Base-by-base conservation (phyloP, 2,329 filamentous ascomycete species). In the Monascus ruber region DNA sequence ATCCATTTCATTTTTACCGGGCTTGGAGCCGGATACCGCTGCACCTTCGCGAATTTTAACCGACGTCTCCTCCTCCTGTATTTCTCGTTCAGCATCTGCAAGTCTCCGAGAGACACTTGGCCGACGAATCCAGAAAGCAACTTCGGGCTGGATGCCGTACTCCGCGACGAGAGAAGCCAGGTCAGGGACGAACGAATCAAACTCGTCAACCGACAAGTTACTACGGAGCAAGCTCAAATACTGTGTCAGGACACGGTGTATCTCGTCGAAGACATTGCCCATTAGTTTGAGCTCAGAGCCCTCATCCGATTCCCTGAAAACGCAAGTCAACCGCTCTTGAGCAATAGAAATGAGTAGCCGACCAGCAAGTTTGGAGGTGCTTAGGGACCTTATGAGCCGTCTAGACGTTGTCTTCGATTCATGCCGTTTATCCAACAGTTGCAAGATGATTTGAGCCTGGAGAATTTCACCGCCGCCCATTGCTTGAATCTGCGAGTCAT, bases 311-410 rank as follows among this genome's bases (percentile, higher is more conserved):
- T 82, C 74, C 32, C 79, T 79, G 62, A 83, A 93, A 24, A 91
- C 77, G 45, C 86, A 91, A n/a, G 82, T 79, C 55, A 93, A 81
- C 35, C 86, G 79, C 60, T 94, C 87, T 55, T 95, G 88, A 0
- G 88, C 85, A 50, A 98, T 81, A 34, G 87, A 83, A 50, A 96
- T 76, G n/a, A 98, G 73, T 2, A 96, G 72, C 43, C 85, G 82
- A 1, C 84, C 82, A 24, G 84, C 85, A 37, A 96, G 73, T 36
- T 79, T 79, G 0, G 83, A 83, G 24, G 88, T 81, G 3, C 81
- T 79, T 31, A 98, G 69, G 8, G 85, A 81, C 52, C 79, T 80
- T 58, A 94, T 79, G 2, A 98, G 71, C 24, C 89, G 79, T 52
- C 80, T 81, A 0, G 87, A 85, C 34, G 85, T 86, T 41, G 73